phyloP scores from a whole-genome alignment of 192 early-diverging fungal genomes.

The Chytriomyces confervae region DNA sequence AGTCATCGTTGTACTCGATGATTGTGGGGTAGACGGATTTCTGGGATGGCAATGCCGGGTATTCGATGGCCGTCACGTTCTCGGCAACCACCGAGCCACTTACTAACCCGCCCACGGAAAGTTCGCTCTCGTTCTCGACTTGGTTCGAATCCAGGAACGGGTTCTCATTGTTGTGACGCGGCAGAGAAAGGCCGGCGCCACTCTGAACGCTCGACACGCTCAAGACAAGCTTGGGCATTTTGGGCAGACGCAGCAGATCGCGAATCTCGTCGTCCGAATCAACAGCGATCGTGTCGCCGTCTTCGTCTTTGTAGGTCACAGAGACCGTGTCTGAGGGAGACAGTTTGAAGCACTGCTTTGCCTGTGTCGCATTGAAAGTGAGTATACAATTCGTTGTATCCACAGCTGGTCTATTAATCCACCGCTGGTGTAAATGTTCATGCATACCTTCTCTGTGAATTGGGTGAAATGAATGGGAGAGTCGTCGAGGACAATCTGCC shows the following conservation, averaged over 20 bases:
- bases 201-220: background rate
- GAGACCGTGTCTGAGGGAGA: background rate
- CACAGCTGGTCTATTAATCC: background rate
- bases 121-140: no score
- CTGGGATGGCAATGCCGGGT: background rate
- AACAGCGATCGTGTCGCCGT: constrained; percentile 21
- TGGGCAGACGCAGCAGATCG: constrained; percentile 2
- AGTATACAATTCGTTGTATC: background rate
- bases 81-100: background rate
- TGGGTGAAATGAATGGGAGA: background rate
- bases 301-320: constrained; percentile 24
- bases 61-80: background rate
- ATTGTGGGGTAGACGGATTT: background rate
- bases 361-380: background rate
- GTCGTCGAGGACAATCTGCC: constrained; percentile 22
- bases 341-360: constrained; percentile 1
- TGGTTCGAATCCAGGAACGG: no score
- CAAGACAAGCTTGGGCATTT: constrained; percentile 15
- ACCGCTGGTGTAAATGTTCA: background rate
- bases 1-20: background rate
- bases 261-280: constrained; percentile 3
- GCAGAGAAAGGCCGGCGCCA: background rate
- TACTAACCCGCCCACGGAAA: no score
- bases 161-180: background rate
- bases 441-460: constrained; percentile 11